Evolutionary conservation across 2,329 filamentous ascomycete species (phyloP).

Genomic region (Anisogramma anomala): DNA sequence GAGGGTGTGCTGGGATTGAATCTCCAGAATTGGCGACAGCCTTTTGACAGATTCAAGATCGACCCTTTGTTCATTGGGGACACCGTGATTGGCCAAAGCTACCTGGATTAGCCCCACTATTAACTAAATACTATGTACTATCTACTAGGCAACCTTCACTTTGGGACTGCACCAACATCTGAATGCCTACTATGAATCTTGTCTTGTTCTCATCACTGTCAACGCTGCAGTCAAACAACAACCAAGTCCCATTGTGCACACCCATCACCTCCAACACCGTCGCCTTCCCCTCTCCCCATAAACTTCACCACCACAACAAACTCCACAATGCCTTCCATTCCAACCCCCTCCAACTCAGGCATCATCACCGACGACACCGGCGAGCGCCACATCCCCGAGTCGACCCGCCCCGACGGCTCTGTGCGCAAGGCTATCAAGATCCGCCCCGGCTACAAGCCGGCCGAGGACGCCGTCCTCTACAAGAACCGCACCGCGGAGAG

Average conservation of each 20-base stretch:
- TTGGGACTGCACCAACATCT: too few species aligned
- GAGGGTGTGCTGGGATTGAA: slow-evolving; percentile 7
- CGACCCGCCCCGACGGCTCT: slow-evolving; percentile 73
- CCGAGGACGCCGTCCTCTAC: slow-evolving; percentile 93
- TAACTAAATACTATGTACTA: not conserved
- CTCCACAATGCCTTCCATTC: slow-evolving; percentile 32
- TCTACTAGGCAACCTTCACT: too few species aligned
- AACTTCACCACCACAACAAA: not conserved
- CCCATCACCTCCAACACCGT: not conserved
- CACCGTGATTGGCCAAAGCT: slow-evolving; percentile 15
- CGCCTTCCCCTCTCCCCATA: not conserved
- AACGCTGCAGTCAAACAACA: not conserved
- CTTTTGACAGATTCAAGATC: slow-evolving; percentile 12
- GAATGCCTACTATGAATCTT: not conserved
- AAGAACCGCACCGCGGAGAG: slow-evolving; percentile 81
- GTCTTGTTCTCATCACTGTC: not conserved
- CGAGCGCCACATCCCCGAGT: slow-evolving; percentile 80
- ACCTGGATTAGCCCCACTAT: slow-evolving; percentile 5
- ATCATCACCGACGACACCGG: slow-evolving; percentile 74
- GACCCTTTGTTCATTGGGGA: too few species aligned
- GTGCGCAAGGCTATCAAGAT: slow-evolving; percentile 93
- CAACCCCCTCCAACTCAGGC: slow-evolving; percentile 51
- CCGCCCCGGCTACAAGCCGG: slow-evolving; percentile 81
- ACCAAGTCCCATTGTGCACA: not conserved
- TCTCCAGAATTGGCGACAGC: slow-evolving; percentile 14